Evolutionary conservation across 208 protist species (phyloP).

Genomic region (Trypanosoma conorhini): DNA sequence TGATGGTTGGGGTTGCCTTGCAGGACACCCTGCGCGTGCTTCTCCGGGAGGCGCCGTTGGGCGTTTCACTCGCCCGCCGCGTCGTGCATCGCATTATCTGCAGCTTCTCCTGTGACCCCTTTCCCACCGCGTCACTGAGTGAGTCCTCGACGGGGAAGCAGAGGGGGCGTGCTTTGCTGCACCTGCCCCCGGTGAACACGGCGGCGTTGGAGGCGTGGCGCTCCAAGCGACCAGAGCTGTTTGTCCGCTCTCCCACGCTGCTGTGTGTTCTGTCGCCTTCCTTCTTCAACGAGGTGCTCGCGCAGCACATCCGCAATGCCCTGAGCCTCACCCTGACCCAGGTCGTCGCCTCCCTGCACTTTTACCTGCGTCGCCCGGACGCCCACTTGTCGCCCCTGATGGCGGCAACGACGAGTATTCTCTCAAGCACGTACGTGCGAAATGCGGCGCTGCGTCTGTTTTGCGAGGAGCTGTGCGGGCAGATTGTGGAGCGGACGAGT

Average conservation of each 20-base stretch:
- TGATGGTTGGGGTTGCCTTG: slow-evolving; percentile 47
- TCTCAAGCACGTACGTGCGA: slow-evolving; percentile 39
- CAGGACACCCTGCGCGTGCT: slow-evolving; percentile 54
- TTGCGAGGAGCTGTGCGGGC: slow-evolving; percentile 61
- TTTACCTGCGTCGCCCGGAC: slow-evolving; percentile 47
- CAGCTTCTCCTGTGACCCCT: slow-evolving; percentile 50
- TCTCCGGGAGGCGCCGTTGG: slow-evolving; percentile 16
- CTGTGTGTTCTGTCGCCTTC: slow-evolving; percentile 56
- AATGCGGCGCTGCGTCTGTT: slow-evolving; percentile 62
- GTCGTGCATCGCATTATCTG: slow-evolving; percentile 48
- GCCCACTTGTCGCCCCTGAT: slow-evolving; percentile 63
- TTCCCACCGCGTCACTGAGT: slow-evolving; percentile 24
- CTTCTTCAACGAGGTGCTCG: slow-evolving; percentile 49
- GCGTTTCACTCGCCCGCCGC: slow-evolving; percentile 30
- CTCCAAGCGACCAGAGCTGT: slow-evolving; percentile 30
- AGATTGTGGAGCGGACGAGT: slow-evolving; percentile 52
- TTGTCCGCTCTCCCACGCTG: slow-evolving; percentile 57
- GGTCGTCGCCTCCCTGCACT: slow-evolving; percentile 55
- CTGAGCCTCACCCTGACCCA: slow-evolving; percentile 39
- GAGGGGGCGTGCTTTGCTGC: neutral
- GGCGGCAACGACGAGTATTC: slow-evolving; percentile 64
- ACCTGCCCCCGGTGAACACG: slow-evolving; percentile 5
- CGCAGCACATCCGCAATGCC: slow-evolving; percentile 31
- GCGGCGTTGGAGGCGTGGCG: slow-evolving; percentile 17
- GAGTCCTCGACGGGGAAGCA: slow-evolving; percentile 1